These are phyloP conservation scores for Hyparrhenia diplandra DNA, from an alignment of 176 grass and related monocot genomes.

Conservation along the genomic window DNA sequence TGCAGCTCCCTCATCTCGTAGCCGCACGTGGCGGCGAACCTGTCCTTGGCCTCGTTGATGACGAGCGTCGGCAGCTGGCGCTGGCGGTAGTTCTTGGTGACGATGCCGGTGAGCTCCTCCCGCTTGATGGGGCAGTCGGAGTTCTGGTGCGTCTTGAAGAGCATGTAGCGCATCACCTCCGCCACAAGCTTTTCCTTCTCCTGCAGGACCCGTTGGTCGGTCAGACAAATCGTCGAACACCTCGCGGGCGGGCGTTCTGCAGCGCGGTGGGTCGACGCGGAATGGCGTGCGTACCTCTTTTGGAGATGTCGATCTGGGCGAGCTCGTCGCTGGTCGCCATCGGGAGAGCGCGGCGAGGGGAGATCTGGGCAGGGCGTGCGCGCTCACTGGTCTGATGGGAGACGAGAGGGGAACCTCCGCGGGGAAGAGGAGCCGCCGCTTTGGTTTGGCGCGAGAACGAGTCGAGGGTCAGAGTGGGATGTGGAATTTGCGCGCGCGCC, in stretches of 20 bases:
- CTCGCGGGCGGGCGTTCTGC: neutral
- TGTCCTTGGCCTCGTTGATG: conserved; percentile 75
- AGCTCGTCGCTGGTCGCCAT: conserved; percentile 64
- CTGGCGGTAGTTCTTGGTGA: conserved; percentile 90
- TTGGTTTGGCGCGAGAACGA: neutral
- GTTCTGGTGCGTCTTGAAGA: conserved; percentile 80
- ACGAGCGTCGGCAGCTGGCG: conserved; percentile 58
- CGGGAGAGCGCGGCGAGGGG: neutral
- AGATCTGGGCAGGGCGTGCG: neutral
- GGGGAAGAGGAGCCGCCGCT: neutral
- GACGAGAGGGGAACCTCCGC: neutral
- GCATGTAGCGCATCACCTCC: conserved; percentile 75
- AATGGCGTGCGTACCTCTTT: conserved; percentile 35
- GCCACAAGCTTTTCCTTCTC: conserved; percentile 94
- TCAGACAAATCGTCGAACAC: conserved; percentile 29
- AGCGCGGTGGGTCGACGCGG: neutral
- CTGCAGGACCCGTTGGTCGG: conserved; percentile 34
- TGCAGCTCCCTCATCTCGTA: conserved; percentile 89
- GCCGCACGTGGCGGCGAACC: conserved; percentile 65
- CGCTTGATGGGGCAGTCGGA: conserved; percentile 78
- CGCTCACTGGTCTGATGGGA: neutral
- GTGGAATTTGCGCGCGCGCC: neutral
- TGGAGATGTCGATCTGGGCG: conserved; percentile 66
- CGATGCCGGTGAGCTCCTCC: conserved; percentile 75
- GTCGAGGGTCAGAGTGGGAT: neutral